These are phyloP conservation scores for Agaricales sp. DNA, from an alignment of 1,284 basidiomycete genomes.

Conservation along the genomic window DNA sequence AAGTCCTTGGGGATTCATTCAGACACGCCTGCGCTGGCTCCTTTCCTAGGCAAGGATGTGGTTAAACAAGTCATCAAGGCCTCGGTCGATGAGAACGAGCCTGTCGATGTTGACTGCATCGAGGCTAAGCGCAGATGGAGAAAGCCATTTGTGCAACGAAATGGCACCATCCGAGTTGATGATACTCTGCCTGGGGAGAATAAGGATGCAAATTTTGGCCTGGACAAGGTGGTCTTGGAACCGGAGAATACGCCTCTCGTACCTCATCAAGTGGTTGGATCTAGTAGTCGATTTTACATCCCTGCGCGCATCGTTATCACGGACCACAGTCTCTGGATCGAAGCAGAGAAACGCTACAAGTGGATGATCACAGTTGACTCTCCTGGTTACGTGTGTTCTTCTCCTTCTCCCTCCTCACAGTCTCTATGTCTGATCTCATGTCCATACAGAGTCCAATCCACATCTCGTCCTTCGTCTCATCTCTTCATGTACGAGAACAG, in stretches of 20 bases:
- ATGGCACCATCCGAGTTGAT: constrained; percentile 26
- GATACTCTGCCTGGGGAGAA: background rate
- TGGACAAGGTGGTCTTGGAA: background rate
- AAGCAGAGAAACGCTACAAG: constrained; percentile 41
- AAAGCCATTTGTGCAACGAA: constrained; percentile 6
- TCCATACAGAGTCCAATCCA: constrained; percentile 42
- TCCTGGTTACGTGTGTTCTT: constrained; percentile 54
- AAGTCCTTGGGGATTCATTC: constrained; percentile 58
- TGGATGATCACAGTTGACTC: constrained; percentile 64
- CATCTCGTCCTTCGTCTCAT: constrained; percentile 35
- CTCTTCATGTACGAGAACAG: constrained; percentile 30
- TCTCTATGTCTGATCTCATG: constrained; percentile 25
- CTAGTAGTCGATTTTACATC: background rate
- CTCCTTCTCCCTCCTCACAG: constrained; percentile 7
- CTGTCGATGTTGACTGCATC: constrained; percentile 29
- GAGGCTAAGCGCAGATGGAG: constrained; percentile 11
- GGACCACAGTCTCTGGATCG: constrained; percentile 32
- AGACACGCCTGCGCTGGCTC: constrained; percentile 62
- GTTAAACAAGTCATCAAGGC: constrained; percentile 47
- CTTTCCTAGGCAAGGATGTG: constrained; percentile 52
- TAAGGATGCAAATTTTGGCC: background rate
- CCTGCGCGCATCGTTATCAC: constrained; percentile 8
- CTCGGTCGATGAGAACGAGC: constrained; percentile 33
- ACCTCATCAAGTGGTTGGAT: constrained; percentile 29
- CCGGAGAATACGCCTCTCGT: background rate